A percentile compares a stretch with the other conserved stretches of the same genome.
Evolutionary conservation across 805 yeast genomes (phyloP).

Genomic region (Wickerhamiella slavikovae): DNA sequence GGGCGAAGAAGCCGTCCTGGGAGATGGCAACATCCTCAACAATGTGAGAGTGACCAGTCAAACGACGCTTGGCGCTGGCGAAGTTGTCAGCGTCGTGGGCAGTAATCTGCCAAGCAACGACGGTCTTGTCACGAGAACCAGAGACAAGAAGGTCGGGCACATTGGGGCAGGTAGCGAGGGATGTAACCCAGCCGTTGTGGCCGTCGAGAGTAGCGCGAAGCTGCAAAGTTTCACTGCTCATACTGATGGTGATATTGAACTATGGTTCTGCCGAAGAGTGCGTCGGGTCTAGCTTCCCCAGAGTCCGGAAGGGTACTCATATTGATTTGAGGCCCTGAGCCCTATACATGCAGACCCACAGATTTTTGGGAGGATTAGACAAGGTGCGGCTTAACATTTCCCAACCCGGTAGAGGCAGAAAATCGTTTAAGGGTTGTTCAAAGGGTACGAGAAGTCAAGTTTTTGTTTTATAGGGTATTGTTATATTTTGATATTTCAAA

Average conservation of each 20-base stretch:
- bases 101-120: slow-evolving; percentile 93
- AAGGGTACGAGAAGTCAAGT: too few species aligned
- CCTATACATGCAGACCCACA: too few species aligned
- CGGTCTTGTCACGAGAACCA: slow-evolving; percentile 96
- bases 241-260: slow-evolving; percentile 9
- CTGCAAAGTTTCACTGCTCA: slow-evolving; percentile 69
- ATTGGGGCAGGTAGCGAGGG: slow-evolving; percentile 93
- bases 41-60: slow-evolving; percentile 98
- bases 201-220: slow-evolving; percentile 99
- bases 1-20: slow-evolving; percentile 92
- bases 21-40: slow-evolving; percentile 95
- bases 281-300: slow-evolving; percentile 4
- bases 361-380: too few species aligned
- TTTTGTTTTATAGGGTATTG: too few species aligned
- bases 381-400: too few species aligned
- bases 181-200: slow-evolving; percentile 67
- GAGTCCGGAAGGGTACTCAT: slow-evolving; percentile 6
- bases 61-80: slow-evolving; percentile 96
- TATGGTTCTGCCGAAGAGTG: neutral
- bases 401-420: too few species aligned
- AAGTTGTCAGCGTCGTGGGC: slow-evolving; percentile 92
- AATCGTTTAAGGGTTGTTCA: too few species aligned
- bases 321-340: slow-evolving; percentile 2
- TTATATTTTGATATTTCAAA: too few species aligned
- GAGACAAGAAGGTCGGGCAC: slow-evolving; percentile 96